These are phyloP conservation scores for Penicillium turbatum DNA, from an alignment of 495 filamentous ascomycete species.

Conservation along the genomic window DNA sequence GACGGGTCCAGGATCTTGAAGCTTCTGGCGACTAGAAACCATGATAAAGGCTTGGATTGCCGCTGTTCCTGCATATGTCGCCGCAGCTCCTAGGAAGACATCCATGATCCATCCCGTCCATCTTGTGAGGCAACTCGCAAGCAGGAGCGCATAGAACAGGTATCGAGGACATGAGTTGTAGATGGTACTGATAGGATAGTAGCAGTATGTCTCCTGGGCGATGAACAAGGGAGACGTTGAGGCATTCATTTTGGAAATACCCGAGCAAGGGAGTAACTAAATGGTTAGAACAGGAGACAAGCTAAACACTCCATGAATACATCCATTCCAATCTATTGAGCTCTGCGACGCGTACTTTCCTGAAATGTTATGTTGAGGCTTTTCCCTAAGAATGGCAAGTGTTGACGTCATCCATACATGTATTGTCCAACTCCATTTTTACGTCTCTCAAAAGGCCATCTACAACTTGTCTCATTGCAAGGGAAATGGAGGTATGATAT, in stretches of 20 bases:
- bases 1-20: constrained; percentile 13
- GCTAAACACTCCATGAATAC: too few species aligned
- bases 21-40: constrained; percentile 16
- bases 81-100: constrained; percentile 32
- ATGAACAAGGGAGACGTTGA: constrained; percentile 26
- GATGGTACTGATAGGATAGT: constrained; percentile 35
- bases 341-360: too few species aligned
- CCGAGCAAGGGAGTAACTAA: too few species aligned
- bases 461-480: too few species aligned
- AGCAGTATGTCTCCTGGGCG: constrained; percentile 31
- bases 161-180: constrained; percentile 37
- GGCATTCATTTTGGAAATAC: neutral
- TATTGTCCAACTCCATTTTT: too few species aligned
- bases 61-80: constrained; percentile 34
- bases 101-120: constrained; percentile 36
- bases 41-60: constrained; percentile 36
- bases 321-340: too few species aligned
- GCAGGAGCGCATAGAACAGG: constrained; percentile 32
- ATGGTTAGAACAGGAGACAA: neutral
- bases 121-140: constrained; percentile 27
- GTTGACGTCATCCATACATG: too few species aligned
- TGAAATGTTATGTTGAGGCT: too few species aligned
- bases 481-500: too few species aligned
- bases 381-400: too few species aligned
- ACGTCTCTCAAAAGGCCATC: too few species aligned